Base-by-base conservation (phyloP, 106 monocot species). In the Platanthera guangdongensis region DNA sequence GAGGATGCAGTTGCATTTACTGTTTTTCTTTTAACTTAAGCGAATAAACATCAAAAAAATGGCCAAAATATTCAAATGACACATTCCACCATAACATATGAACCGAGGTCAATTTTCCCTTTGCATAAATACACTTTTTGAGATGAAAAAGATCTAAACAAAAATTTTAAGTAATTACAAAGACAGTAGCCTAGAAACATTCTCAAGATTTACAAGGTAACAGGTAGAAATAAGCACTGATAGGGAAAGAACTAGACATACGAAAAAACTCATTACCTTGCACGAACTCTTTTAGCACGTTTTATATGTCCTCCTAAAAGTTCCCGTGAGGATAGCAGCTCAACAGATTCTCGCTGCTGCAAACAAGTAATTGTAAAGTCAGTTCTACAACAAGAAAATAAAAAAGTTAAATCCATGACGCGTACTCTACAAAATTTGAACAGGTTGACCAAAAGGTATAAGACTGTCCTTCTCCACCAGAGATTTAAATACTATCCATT, bases 251-350 rank as follows among this genome's bases (percentile, higher is more conserved):
- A 65, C 8, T 9, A 65, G 65, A 59, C 10, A 57, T 32, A 32
- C 0, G 21, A 59, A 59, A 59, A 59, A 16, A 6, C 32, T 65
- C 11, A 65, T 80, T 86, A 83, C 86, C 77, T 49, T 57, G 83
- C 83, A n/a, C 86, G 83, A 71, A 86, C 75, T 51, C 78, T 86
- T 78, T 83, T 86, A 16, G 86, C 83, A 75, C 75, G 83, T 76
- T 77, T 86, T 73, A 86, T 70, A 63, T 86, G 86, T 21, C 74
- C 53, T 52, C 67, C 55, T 47, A 86, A 72, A 32, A 86, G 50
- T 60, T 86, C 86, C 7, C 52, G 68, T 52, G 83, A n/a, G 48
- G 86, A 80, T 71, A 80, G 63, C 1, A 83, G 53, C 47, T 80
- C 78, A 50, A 53, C 59, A 13, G 83, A 74, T 52, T 51, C 75